Base-by-base conservation (phyloP, 257 asterid genomes). In the Parsonsia alboflavescens region DNA sequence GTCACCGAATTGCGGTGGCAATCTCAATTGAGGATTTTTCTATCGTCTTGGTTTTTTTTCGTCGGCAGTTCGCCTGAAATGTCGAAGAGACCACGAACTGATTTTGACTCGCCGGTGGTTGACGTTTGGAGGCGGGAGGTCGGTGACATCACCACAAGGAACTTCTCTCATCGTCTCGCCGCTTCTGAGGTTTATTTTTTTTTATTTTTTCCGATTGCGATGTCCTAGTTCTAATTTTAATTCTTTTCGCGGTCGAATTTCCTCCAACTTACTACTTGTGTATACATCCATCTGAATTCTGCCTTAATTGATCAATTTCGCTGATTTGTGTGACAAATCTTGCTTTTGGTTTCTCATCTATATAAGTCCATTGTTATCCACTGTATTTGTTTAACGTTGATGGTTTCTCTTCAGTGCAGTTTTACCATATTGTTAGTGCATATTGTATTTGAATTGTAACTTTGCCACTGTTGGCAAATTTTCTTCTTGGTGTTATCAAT, bases 81-180 rank as follows among this genome's bases (percentile, higher is more conserved):
- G 86, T 74, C 66, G 63, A 88, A 84, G 84, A 85, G 93, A 72
- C 76, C 79, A 30, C 78, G 83, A 76, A 54, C 82, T 67, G 77
- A 85, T 75, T 59, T 77, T 53, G 85, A 84, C 52, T 75, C 90
- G 53, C 85, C 97, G 70, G 80, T 87, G 36, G 88, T 88, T 68
- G 86, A 90, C 75, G 86, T 92, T 74, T 85, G 95, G 93, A 86
- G 81, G 57, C 93, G 99, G 30, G 97, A 92, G 77, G 79, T 94
- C 62, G 97, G 99, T 54, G 84, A 75, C 53, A 82, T 94, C 54
- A 89, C 93, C 63, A 30, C 90, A 74, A 85, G 92, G 68, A 89
- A 74, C 76, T 94, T 94, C 83, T 83, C 96, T 33, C 87, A 75
- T 68, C 93, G 96, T 21, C 88, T 84, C 45, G 90, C 81, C 7